Percentiles rank a stretch among this genome's conserved stretches.
phyloP scores from a whole-genome alignment of 148 eudicot genomes.

The Agrostemma githago region DNA sequence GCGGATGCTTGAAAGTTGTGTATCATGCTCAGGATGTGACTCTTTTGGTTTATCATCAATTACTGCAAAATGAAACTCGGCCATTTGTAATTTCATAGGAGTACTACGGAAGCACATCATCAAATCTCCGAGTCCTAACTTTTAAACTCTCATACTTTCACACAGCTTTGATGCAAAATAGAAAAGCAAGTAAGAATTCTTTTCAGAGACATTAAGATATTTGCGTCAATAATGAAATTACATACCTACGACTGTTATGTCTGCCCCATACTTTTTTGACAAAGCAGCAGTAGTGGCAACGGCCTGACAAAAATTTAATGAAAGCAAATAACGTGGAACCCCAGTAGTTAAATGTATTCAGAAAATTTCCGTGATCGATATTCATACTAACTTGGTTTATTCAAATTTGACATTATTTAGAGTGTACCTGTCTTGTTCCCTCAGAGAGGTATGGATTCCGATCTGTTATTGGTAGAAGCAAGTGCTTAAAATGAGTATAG shows the following conservation, averaged over 20 bases:
- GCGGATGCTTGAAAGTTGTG: conserved; percentile 66
- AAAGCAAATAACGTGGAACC: conserved; percentile 7
- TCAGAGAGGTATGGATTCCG: conserved; percentile 89
- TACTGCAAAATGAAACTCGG: conserved; percentile 40
- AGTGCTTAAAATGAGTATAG: conserved; percentile 78
- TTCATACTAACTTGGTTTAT: background rate
- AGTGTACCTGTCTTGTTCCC: conserved; percentile 88
- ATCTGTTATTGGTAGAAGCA: conserved; percentile 89
- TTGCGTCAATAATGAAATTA: background rate
- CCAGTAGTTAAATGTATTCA: background rate
- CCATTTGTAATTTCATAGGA: background rate
- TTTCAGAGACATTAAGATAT: background rate
- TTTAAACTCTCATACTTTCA: background rate
- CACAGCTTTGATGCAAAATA: background rate
- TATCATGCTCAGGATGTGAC: conserved; percentile 71
- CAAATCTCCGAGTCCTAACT: background rate
- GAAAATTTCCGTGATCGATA: background rate
- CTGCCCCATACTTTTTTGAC: conserved; percentile 96
- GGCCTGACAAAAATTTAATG: conserved; percentile 45
- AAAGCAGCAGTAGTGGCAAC: conserved; percentile 87
- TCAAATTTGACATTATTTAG: background rate
- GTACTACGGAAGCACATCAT: background rate
- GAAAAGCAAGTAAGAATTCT: background rate
- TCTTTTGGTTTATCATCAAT: conserved; percentile 75
- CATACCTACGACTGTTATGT: conserved; percentile 93